Base-by-base conservation (phyloP, 2,329 filamentous ascomycete species). In the Zalaria sp. region DNA sequence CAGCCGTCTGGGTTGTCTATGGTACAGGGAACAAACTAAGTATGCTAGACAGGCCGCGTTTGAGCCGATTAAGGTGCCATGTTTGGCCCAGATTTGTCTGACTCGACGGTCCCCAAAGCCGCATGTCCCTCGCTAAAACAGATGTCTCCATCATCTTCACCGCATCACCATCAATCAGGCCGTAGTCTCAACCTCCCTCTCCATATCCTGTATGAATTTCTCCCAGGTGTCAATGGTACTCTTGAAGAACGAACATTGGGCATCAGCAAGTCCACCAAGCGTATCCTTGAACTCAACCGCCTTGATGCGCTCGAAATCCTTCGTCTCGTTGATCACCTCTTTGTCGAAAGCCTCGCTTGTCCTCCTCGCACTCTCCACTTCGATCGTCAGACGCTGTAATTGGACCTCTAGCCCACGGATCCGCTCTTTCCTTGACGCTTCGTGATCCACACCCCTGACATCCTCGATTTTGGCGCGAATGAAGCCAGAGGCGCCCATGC, bases 261-360 rank as follows among this genome's bases (percentile, higher is more conserved):
- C 79, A 55, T 89, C 81, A 0, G 89, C 86, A 38, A 98, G 63
- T 3, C 77, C 79, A 2, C 85, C 86, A 39, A 98, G 71, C 51
- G 91, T 88, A 49, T 81, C 75, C 60, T 85, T 84, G 63, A 98
- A 93, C 68, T 98, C 89, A 35, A 84, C 71, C 34, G 85, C 79
- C 69, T 98, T 98, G 70, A 96, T 96, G 43, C 88, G 76, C 65
- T 98, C 91, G 64, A 98, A 98, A 57, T 95, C 88, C 18, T 75
- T 74, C 1, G 95, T 84, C 60, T 98, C 91, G 54, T 84, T 82
- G 35, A 96, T 82, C 1, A 95, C 89, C 63, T 95, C 87, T 57
- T 95, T 88, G 61, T 95, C 91, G 55, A 98, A 98, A 57, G 86
- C 81, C 62, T 96, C 87, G 39, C 81, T 86, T 9, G 82, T 85